Conservation (phyloP, 2,329 filamentous ascomycete species). For the Colletotrichum cereale region DNA sequence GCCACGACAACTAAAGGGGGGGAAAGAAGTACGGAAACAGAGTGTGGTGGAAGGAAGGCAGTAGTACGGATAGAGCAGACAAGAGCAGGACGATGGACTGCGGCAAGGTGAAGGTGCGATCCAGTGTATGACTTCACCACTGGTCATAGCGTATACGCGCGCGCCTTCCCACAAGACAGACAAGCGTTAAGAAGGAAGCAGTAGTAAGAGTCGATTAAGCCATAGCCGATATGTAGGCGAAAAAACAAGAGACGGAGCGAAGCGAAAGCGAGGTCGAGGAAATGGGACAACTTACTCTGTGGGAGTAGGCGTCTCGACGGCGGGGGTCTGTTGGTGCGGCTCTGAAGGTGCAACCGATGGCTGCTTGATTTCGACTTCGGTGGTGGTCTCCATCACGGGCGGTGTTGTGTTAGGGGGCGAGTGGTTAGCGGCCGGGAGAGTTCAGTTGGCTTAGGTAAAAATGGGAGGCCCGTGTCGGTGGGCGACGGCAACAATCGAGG, state of each 20-base stretch:
- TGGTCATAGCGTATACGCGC: slow-evolving; percentile 20
- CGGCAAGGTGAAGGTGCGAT: slow-evolving; percentile 1
- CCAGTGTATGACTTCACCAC: slow-evolving; percentile 37
- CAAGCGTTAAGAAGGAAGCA: not conserved
- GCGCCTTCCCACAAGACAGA: not conserved
- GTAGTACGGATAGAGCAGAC: not conserved
- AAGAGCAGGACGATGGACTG: not conserved
- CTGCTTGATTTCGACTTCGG: slow-evolving; percentile 38
- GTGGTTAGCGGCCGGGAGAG: slow-evolving; percentile 11
- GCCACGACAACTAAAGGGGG: not conserved
- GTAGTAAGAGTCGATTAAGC: not conserved
- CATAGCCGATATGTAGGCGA: not conserved
- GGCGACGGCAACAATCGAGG: slow-evolving; percentile 1
- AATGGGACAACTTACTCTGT: slow-evolving; percentile 27
- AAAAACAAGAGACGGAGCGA: not conserved
- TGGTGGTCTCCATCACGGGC: slow-evolving; percentile 31
- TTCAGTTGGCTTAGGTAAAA: slow-evolving; percentile 1
- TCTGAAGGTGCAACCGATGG: slow-evolving; percentile 38
- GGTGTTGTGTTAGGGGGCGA: not conserved
- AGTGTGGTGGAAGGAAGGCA: too few relatives aligned
- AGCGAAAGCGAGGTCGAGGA: not conserved
- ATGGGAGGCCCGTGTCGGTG: not conserved
- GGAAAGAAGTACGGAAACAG: not conserved
- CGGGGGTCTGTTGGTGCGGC: slow-evolving; percentile 29
- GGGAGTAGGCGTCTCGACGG: slow-evolving; percentile 29